Percentiles rank a stretch among this genome's conserved stretches.
Evolutionary conservation across 306 rosid genomes (phyloP).

Genomic region (Cucurbita pepo): DNA sequence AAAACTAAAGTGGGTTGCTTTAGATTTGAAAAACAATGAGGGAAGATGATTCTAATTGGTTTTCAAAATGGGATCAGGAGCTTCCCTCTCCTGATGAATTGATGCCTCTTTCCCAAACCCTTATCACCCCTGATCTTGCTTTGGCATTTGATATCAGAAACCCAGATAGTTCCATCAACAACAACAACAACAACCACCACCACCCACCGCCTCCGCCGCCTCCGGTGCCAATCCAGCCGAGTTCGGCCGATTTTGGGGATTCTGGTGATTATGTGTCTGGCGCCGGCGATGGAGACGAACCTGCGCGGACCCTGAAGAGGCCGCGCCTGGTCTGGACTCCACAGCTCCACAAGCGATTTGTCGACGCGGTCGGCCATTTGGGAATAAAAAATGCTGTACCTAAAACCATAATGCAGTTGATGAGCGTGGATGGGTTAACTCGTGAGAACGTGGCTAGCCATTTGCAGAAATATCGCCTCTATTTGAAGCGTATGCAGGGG

Average conservation of each 20-base stretch:
- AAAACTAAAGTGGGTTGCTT: not conserved
- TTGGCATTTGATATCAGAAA: constrained; percentile 65
- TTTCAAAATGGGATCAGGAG: constrained; percentile 64
- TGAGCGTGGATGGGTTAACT: constrained; percentile 91
- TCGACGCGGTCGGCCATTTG: constrained; percentile 83
- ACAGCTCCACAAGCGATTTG: constrained; percentile 88
- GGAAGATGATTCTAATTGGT: constrained; percentile 87
- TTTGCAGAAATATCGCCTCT: constrained; percentile 85
- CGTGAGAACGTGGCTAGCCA: constrained; percentile 94
- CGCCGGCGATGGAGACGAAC: constrained; percentile 51
- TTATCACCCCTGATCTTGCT: constrained; percentile 90
- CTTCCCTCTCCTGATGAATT: constrained; percentile 69
- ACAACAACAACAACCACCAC: not conserved
- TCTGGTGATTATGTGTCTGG: constrained; percentile 78
- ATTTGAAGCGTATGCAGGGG: constrained; percentile 91
- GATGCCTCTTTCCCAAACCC: constrained; percentile 88
- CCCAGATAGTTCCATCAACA: constrained; percentile 4
- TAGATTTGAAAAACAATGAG: constrained; percentile 33
- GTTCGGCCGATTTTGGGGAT: constrained; percentile 59
- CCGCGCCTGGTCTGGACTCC: constrained; percentile 98
- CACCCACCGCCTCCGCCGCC: constrained; percentile 7
- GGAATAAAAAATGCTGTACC: constrained; percentile 97
- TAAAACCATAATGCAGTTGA: constrained; percentile 97
- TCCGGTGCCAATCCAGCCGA: constrained; percentile 24
- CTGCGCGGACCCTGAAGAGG: constrained; percentile 76